Conservation (phyloP, 495 filamentous ascomycete species). For the Penicillium egyptiacum region DNA sequence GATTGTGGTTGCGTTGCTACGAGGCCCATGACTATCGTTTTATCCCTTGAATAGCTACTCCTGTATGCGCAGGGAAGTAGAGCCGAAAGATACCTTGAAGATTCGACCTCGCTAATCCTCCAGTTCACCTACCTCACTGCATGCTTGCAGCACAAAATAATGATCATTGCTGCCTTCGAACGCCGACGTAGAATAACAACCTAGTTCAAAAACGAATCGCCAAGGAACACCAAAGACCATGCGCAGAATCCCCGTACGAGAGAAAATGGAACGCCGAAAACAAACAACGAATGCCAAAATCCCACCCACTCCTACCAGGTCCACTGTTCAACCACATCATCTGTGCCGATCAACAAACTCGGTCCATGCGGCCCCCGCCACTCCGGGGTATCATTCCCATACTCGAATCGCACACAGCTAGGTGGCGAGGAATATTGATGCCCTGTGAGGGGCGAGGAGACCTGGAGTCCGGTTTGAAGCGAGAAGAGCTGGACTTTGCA, state of each 20-base stretch:
- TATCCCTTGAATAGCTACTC: neutral
- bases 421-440: slow-evolving; percentile 32
- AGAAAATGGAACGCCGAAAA: neutral
- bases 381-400: slow-evolving; percentile 21
- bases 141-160: neutral
- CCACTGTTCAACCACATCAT: slow-evolving; percentile 41
- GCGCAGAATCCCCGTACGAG: neutral
- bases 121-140: neutral
- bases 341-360: slow-evolving; percentile 36
- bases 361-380: slow-evolving; percentile 35
- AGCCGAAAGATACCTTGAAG: too few species aligned
- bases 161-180: neutral
- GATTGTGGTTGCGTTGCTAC: neutral
- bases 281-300: neutral
- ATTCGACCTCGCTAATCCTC: neutral
- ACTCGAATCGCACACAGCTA: slow-evolving; percentile 40
- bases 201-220: neutral
- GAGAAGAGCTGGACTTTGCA: slow-evolving; percentile 43
- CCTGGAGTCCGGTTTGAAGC: slow-evolving; percentile 34
- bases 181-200: neutral
- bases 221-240: neutral
- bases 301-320: slow-evolving; percentile 29
- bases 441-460: slow-evolving; percentile 34
- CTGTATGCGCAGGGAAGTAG: neutral
- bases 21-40: neutral